These are phyloP conservation scores for Ramularia collo-cygni DNA, from an alignment of 2,329 filamentous ascomycete species.

Conservation along the genomic window DNA sequence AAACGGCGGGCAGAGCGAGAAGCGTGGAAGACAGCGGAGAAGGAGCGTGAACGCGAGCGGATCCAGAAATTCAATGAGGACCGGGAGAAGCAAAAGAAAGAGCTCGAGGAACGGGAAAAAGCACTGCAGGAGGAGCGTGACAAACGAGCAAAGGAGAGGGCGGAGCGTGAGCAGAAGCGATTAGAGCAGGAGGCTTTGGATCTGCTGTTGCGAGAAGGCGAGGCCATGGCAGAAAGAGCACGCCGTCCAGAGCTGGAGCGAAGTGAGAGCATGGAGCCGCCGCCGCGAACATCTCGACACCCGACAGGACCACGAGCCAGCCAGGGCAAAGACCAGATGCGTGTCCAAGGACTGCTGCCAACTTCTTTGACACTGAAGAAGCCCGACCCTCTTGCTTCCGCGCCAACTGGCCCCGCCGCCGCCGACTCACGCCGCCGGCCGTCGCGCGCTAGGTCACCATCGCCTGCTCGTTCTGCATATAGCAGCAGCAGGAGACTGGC, in stretches of 20 bases:
- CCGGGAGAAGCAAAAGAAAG: conserved; percentile 33
- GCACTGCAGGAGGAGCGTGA: conserved; percentile 42
- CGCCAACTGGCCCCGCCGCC: conserved; percentile 12
- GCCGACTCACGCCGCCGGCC: conserved; percentile 14
- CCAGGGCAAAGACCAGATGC: conserved; percentile 24
- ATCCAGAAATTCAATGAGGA: conserved; percentile 47
- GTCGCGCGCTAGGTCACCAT: conserved; percentile 22
- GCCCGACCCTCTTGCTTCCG: conserved; percentile 12
- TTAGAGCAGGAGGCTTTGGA: conserved; percentile 51
- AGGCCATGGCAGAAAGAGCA: conserved; percentile 47
- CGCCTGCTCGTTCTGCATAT: conserved; percentile 22
- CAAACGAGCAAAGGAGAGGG: conserved; percentile 33
- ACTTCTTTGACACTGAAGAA: conserved; percentile 28
- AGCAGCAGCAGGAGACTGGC: conserved; percentile 21
- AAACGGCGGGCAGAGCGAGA: conserved; percentile 44
- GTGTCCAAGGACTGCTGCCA: conserved; percentile 27
- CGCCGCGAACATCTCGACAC: conserved; percentile 29
- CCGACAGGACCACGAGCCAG: conserved; percentile 19
- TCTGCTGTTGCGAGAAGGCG: conserved; percentile 48
- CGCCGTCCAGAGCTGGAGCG: conserved; percentile 46
- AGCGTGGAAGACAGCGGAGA: conserved; percentile 38
- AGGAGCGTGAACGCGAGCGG: conserved; percentile 49
- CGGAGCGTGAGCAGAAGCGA: conserved; percentile 45
- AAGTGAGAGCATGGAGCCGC: conserved; percentile 34
- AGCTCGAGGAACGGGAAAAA: conserved; percentile 47